Conservation (phyloP, 768 basidiomycete genomes). For the Tulasnella sp. region DNA sequence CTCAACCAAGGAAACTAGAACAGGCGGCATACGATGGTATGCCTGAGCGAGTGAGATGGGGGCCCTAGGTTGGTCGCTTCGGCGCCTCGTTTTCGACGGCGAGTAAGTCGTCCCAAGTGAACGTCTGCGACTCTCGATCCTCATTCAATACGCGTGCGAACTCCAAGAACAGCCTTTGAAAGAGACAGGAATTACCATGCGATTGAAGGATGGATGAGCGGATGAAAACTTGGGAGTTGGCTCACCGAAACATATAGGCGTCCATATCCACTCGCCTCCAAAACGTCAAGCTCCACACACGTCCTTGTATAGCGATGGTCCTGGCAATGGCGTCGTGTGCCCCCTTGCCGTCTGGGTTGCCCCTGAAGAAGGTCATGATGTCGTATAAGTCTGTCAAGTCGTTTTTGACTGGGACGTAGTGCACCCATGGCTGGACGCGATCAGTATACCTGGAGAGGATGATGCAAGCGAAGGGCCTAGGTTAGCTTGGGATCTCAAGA, state of each 20-base stretch:
- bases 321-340: constrained; percentile 47
- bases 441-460: constrained; percentile 37
- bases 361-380: constrained; percentile 60
- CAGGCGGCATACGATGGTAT: too few relatives aligned
- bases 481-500: neutral
- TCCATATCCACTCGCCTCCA: constrained; percentile 53
- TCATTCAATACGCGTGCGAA: constrained; percentile 41
- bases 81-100: too few relatives aligned
- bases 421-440: constrained; percentile 55
- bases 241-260: constrained; percentile 47
- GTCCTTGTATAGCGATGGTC: constrained; percentile 46
- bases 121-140: constrained; percentile 35
- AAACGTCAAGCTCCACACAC: constrained; percentile 43
- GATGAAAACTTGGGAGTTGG: neutral
- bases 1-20: too few relatives aligned
- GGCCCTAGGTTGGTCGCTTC: too few relatives aligned
- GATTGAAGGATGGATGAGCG: neutral
- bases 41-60: too few relatives aligned
- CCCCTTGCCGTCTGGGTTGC: constrained; percentile 43
- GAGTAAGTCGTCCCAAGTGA: constrained; percentile 4
- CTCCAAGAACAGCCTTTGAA: constrained; percentile 40
- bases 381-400: constrained; percentile 62
- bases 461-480: neutral
- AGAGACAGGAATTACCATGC: neutral
- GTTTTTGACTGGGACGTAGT: constrained; percentile 56